These are phyloP conservation scores for Trichoderma pleuroti DNA, from an alignment of 2,329 filamentous ascomycete species.

Conservation along the genomic window DNA sequence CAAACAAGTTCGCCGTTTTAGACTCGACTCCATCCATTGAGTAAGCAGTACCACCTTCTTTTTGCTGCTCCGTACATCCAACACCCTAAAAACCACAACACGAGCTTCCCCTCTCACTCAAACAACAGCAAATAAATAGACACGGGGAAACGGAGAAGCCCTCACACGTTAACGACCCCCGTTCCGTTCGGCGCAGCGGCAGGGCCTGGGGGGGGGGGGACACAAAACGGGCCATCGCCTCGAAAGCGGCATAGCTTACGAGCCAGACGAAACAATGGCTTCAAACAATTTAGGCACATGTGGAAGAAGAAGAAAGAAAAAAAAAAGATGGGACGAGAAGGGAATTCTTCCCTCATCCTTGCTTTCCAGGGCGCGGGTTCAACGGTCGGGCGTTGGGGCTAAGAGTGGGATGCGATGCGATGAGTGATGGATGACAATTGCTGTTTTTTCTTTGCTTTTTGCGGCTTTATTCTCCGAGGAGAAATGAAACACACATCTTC, in stretches of 20 bases:
- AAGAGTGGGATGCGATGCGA: neutral
- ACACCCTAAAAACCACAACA: neutral
- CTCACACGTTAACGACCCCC: too few relatives aligned
- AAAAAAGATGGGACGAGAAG: neutral
- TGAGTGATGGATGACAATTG: neutral
- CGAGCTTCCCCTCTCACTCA: too few relatives aligned
- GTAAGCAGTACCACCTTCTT: neutral
- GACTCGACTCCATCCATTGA: neutral
- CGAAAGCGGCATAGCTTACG: neutral
- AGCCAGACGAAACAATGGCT: neutral
- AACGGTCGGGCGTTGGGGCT: neutral
- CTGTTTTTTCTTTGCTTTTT: neutral
- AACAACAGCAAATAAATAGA: neutral
- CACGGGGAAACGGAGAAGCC: neutral
- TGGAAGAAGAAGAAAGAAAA: neutral
- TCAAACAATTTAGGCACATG: constrained; percentile 7
- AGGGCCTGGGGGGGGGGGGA: too few relatives aligned
- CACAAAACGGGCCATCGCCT: neutral
- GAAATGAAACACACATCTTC: neutral
- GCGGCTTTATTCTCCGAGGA: constrained; percentile 6
- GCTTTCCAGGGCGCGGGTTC: neutral
- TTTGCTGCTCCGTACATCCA: neutral
- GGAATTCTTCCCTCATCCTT: neutral
- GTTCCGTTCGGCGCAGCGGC: neutral
- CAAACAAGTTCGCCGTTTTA: neutral